Base-by-base conservation (phyloP, 352 stramenopile species). In the Thalassiosira livingstoniorum region DNA sequence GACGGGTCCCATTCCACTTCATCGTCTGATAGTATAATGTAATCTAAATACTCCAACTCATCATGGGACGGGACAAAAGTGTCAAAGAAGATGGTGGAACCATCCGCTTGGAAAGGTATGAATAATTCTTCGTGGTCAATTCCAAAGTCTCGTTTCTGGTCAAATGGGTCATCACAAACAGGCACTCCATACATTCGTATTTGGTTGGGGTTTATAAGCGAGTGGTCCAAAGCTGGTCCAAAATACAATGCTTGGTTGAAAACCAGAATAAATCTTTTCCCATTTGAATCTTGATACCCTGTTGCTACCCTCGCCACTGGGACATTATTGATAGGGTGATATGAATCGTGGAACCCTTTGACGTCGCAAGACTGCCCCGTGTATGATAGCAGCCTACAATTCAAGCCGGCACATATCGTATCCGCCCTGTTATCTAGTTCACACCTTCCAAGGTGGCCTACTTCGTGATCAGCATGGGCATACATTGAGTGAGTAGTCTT, bases 191-290 rank as follows among this genome's bases (percentile, higher is more conserved):
- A 78, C 21, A 78, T 53, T n/a, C 78, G 70, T 23, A 82, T 62
- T 35, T 85, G 78, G n/a, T 82, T 86, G 2, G 79, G 79, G 32
- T 83, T 83, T 18, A 79, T 76, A 0, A 86, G 43, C 18, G 31
- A 75, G 31, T 86, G 79, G 25, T 83, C 74, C 34, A 83, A 42
- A 0, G 43, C 60, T 29, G 3, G 0, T 35, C 72, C 78, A 47
- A 78, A 79, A 31, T 73, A 74, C 10, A 86, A 32, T 0, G 37
- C 51, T 42, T 85, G 29, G 3, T 85, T 70, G 29, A 81, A 27
- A 0, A 82, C 43, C 0, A 82, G 35, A 21, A 82, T 78, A 27
- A 62, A 73, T 39, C 21, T 70, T 10, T 42, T 21, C 0, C 72
- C 55, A n/a, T 21, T 21, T 35, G 29, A 2, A 54, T 78, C 42